Percentiles rank a stretch among this genome's conserved stretches.
Conservation (phyloP, 2,329 filamentous ascomycete species). For the Arthrobotrys conoides region DNA sequence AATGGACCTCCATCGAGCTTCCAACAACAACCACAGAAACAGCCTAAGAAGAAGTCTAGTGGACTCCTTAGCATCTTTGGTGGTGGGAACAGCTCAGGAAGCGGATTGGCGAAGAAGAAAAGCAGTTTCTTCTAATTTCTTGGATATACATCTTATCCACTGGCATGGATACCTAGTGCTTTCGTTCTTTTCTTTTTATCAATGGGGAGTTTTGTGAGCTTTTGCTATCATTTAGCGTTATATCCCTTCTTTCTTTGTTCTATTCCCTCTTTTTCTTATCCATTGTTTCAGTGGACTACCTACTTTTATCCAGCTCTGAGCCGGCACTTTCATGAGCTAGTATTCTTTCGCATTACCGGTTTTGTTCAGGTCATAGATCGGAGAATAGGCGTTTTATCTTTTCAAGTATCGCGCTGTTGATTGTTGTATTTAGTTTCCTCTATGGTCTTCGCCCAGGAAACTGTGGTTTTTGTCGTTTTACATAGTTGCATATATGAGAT, state of each 20-base stretch:
- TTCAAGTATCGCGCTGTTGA: neutral
- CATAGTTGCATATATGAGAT: neutral
- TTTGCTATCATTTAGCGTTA: slow-evolving; percentile 6
- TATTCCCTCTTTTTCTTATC: neutral
- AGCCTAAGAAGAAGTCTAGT: slow-evolving; percentile 48
- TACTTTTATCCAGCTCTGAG: slow-evolving; percentile 1
- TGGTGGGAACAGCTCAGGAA: slow-evolving; percentile 19
- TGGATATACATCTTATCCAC: neutral
- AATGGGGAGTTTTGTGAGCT: neutral
- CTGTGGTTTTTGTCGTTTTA: neutral
- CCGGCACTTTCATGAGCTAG: slow-evolving; percentile 1
- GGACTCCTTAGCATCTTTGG: slow-evolving; percentile 48
- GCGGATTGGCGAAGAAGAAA: slow-evolving; percentile 51
- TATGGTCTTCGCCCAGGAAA: neutral
- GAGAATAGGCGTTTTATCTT: slow-evolving; percentile 3
- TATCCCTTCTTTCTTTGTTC: neutral
- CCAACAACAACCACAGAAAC: slow-evolving; percentile 29
- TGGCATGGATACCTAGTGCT: neutral
- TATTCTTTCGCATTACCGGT: neutral
- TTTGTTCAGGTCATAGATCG: slow-evolving; percentile 12
- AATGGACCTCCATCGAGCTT: slow-evolving; percentile 23
- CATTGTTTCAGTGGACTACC: neutral
- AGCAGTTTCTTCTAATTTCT: slow-evolving; percentile 50
- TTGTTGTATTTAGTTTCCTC: neutral
- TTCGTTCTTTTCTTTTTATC: neutral